Conservation (phyloP, 2,329 filamentous ascomycete genomes). For the Talaromyces funiculosus region DNA sequence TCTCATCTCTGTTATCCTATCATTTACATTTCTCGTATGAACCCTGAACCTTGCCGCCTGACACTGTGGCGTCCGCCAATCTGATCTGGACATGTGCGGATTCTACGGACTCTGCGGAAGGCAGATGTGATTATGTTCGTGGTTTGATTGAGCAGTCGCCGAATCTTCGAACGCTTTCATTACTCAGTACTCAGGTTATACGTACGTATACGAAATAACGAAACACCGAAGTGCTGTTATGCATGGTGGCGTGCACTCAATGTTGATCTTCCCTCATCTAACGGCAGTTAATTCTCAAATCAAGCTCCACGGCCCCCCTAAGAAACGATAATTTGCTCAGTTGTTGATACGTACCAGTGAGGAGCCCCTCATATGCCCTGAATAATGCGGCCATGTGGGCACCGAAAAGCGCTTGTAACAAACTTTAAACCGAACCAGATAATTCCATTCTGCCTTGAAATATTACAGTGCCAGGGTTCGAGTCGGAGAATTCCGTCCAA, state of each 20-base stretch:
- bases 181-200: neutral
- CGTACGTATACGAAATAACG: neutral
- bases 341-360: neutral
- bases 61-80: conserved; percentile 6
- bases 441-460: neutral
- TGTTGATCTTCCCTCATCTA: neutral
- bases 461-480: neutral
- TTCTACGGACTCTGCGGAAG: neutral
- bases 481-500: neutral
- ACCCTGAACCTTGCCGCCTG: conserved; percentile 8
- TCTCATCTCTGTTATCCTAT: conserved; percentile 3
- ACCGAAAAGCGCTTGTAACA: neutral
- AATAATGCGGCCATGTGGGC: neutral
- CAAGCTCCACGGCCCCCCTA: neutral
- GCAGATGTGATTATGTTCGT: neutral
- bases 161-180: neutral
- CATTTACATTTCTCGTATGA: neutral
- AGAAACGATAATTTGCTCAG: neutral
- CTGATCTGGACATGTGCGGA: no score
- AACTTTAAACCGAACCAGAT: neutral
- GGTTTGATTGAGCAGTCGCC: neutral
- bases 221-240: neutral
- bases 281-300: neutral
- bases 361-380: neutral
- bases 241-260: conserved; percentile 3